Percentiles rank a stretch among this genome's conserved stretches.
Conservation (phyloP, 2,329 filamentous ascomycete species). For the Fusarium phyllophilum region DNA sequence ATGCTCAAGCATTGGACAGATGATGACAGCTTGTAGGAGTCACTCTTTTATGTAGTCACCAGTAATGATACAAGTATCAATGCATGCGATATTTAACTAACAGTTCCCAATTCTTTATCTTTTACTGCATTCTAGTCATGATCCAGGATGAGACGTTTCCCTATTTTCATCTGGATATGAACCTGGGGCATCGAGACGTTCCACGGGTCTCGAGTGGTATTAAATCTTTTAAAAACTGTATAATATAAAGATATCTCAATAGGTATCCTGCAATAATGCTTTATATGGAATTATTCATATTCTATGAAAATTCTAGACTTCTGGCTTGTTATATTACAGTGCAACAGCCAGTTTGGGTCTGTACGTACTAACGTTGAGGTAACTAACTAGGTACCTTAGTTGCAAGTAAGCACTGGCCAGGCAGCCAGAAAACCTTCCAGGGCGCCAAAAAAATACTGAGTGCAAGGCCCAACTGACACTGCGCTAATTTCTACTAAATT, state of each 20-base stretch:
- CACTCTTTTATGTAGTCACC: neutral
- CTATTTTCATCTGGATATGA: neutral
- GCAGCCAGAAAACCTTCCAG: neutral
- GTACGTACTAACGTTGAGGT: neutral
- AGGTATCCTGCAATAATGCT: neutral
- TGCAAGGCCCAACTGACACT: too few relatives aligned
- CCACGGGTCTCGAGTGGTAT: neutral
- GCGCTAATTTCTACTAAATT: neutral
- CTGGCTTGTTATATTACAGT: neutral
- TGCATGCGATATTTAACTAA: neutral
- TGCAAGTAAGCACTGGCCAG: neutral
- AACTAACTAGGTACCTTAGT: too few relatives aligned
- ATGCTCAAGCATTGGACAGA: too few relatives aligned
- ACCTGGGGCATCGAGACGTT: neutral
- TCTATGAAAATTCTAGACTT: neutral
- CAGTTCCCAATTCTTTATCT: neutral
- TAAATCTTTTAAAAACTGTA: neutral
- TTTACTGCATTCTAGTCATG: neutral
- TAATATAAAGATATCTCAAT: neutral
- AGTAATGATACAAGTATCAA: neutral
- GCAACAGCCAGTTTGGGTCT: neutral
- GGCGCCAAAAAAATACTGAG: neutral
- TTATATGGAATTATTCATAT: neutral
- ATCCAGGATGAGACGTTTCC: neutral
- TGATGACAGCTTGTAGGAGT: neutral